These are phyloP conservation scores for Microdochium nivale DNA, from an alignment of 2,329 filamentous ascomycete species.

Conservation along the genomic window DNA sequence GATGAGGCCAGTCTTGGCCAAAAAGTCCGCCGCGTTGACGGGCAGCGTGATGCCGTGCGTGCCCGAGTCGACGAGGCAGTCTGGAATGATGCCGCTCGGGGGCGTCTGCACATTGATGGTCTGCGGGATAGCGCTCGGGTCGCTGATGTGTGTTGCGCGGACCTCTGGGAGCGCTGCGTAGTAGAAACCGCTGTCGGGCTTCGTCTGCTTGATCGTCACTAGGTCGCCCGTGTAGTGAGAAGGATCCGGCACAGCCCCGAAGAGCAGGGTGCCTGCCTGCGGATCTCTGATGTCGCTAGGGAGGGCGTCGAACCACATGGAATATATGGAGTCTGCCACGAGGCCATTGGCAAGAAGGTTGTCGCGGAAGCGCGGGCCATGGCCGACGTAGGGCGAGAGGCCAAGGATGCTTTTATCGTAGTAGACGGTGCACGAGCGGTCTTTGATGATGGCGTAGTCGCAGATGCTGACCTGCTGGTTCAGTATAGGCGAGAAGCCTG, in stretches of 20 bases:
- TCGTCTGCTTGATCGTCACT: constrained; percentile 1
- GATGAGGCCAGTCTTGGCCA: constrained; percentile 1
- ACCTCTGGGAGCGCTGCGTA: constrained; percentile 2
- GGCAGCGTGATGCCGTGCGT: constrained; percentile 1
- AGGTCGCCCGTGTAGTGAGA: constrained; percentile 1
- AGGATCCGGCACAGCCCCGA: background rate
- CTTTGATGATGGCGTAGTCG: constrained; percentile 2
- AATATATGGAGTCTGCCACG: background rate
- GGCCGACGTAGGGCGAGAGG: background rate
- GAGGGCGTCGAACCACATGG: constrained; percentile 2
- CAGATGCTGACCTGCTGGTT: constrained; percentile 2
- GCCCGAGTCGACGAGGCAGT: constrained; percentile 4
- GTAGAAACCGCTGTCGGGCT: constrained; percentile 1
- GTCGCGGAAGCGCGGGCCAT: constrained; percentile 1
- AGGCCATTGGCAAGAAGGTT: background rate
- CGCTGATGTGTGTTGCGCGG: background rate
- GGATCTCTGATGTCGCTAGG: constrained; percentile 2
- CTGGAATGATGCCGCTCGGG: background rate
- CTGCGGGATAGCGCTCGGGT: background rate
- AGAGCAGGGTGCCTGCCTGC: constrained; percentile 2
- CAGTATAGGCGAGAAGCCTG: constrained; percentile 1
- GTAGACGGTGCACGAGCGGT: background rate
- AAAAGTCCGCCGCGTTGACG: background rate
- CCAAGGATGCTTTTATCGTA: constrained; percentile 5
- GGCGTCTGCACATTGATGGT: background rate